Conservation (phyloP, 805 yeast genomes). For the Saccharomycopsis schoenii region DNA sequence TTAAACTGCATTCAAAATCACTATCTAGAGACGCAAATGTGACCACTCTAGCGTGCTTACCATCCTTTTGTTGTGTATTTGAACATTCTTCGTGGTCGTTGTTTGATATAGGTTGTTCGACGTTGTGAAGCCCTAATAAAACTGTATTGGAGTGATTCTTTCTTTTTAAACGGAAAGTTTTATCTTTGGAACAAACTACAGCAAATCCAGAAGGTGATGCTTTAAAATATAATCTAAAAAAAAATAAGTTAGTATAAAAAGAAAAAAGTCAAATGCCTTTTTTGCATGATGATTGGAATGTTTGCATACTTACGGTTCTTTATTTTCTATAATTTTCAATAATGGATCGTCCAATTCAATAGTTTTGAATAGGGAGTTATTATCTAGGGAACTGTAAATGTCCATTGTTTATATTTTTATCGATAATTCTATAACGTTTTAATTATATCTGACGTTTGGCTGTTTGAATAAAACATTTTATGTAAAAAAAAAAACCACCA, state of each 20-base stretch:
- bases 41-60: constrained; percentile 22
- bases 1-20: constrained; percentile 30
- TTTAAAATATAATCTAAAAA: constrained; percentile 24
- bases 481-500: too few species aligned
- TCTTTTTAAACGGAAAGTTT: constrained; percentile 60
- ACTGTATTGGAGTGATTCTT: constrained; percentile 84
- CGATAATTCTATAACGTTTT: too few species aligned
- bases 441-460: too few species aligned
- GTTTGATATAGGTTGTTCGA: background rate
- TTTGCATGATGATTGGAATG: background rate
- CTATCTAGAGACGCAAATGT: constrained; percentile 27
- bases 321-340: constrained; percentile 8
- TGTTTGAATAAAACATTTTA: too few species aligned
- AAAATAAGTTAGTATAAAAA: background rate
- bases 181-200: constrained; percentile 47
- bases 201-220: constrained; percentile 33
- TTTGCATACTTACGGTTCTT: constrained; percentile 5
- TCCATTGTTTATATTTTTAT: constrained; percentile 5
- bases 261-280: background rate
- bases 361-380: constrained; percentile 9
- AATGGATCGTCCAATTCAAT: constrained; percentile 12
- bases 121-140: constrained; percentile 30
- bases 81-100: background rate
- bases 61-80: background rate
- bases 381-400: constrained; percentile 7